These are phyloP conservation scores for Tilletiopsis washingtonensis DNA, from an alignment of 1,284 basidiomycete genomes.

Conservation along the genomic window DNA sequence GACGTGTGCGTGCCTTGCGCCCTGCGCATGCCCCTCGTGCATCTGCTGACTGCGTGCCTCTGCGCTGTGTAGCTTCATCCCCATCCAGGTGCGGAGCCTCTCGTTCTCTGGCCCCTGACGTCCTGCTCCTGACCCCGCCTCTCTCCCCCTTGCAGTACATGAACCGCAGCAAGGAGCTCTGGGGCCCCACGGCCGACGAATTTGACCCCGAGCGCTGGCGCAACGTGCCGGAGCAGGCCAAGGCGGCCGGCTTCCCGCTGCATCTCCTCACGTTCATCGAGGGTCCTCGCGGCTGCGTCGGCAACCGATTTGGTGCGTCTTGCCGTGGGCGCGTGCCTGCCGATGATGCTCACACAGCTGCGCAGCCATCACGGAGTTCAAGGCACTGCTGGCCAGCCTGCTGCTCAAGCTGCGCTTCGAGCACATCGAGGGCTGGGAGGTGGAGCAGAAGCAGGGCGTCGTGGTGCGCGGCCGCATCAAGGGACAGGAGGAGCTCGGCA, in stretches of 20 bases:
- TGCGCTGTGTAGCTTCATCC: too few relatives aligned
- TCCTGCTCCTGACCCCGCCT: too few relatives aligned
- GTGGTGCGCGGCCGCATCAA: conserved; percentile 16
- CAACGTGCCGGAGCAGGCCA: conserved; percentile 11
- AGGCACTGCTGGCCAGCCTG: conserved; percentile 26
- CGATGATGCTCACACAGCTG: too few relatives aligned
- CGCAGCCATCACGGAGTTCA: conserved; percentile 40
- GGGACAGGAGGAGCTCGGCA: conserved; percentile 27
- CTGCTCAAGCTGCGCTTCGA: conserved; percentile 27
- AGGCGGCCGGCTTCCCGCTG: conserved; percentile 17
- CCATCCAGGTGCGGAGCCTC: too few relatives aligned
- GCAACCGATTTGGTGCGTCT: conserved; percentile 36
- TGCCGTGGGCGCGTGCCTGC: too few relatives aligned
- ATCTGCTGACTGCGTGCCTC: too few relatives aligned
- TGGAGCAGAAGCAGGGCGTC: conserved; percentile 28
- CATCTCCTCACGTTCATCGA: conserved; percentile 34
- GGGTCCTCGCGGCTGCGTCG: conserved; percentile 41
- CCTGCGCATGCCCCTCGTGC: too few relatives aligned
- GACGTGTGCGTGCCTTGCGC: conserved; percentile 30
- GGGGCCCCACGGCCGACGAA: conserved; percentile 26
- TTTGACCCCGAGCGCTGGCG: conserved; percentile 39
- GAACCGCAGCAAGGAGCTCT: conserved; percentile 18
- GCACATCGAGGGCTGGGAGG: conserved; percentile 19
- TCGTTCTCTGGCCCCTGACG: too few relatives aligned
- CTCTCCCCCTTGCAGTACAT: conserved; percentile 29